Percentiles rank a stretch among this genome's conserved stretches.
phyloP scores from a whole-genome alignment of 768 basidiomycete genomes.

The Lyophyllum semitale region DNA sequence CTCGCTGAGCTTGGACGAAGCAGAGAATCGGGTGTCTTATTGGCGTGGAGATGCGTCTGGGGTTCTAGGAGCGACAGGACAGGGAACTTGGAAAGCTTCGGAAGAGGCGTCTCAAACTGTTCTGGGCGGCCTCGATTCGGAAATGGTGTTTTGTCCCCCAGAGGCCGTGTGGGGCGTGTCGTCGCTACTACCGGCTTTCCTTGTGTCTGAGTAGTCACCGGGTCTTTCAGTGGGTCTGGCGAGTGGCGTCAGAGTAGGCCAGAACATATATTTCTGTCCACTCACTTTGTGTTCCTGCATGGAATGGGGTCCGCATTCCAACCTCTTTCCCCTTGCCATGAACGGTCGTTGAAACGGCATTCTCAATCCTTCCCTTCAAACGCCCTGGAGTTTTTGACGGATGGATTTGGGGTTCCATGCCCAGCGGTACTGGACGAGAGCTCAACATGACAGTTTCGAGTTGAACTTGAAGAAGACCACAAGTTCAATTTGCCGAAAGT shows the following conservation, averaged over 20 bases:
- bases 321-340: constrained; percentile 47
- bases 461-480: not conserved
- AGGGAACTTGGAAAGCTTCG: constrained; percentile 35
- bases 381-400: constrained; percentile 61
- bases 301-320: constrained; percentile 36
- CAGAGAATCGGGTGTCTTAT: constrained; percentile 39
- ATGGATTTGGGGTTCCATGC: constrained; percentile 29
- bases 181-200: constrained; percentile 20
- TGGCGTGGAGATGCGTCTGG: constrained; percentile 18
- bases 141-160: constrained; percentile 78
- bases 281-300: constrained; percentile 32
- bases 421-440: constrained; percentile 33
- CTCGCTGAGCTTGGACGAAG: constrained; percentile 70
- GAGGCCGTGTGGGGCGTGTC: constrained; percentile 42
- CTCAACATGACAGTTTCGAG: constrained; percentile 34
- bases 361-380: constrained; percentile 47
- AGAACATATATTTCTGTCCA: not conserved
- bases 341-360: constrained; percentile 45
- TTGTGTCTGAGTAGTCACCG: constrained; percentile 21
- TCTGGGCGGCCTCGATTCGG: constrained; percentile 53
- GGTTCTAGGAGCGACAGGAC: constrained; percentile 26
- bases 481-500: not conserved
- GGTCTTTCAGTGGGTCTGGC: constrained; percentile 22
- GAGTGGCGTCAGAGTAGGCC: not conserved
- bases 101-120: constrained; percentile 35